These are phyloP conservation scores for Obelidium mucronatum DNA, from an alignment of 192 early-diverging fungal species.

Conservation along the genomic window DNA sequence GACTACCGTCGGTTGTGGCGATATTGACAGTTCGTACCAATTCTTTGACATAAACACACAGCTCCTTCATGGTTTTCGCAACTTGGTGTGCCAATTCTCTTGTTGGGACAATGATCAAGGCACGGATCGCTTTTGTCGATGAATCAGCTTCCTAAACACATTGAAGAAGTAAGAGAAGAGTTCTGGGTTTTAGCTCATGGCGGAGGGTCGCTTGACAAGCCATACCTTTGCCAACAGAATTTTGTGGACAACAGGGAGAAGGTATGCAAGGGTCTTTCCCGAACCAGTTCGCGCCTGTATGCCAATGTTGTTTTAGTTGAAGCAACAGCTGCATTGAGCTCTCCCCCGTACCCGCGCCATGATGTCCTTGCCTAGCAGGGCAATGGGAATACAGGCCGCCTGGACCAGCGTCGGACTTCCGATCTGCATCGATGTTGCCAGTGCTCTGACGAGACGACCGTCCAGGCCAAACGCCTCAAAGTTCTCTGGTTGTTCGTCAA, in stretches of 20 bases:
- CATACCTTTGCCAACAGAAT: constrained; percentile 75
- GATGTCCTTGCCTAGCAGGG: constrained; percentile 91
- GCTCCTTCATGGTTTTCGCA: constrained; percentile 71
- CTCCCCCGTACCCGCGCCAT: constrained; percentile 65
- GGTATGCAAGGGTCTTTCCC: constrained; percentile 97
- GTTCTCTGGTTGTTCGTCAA: background rate
- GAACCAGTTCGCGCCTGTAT: constrained; percentile 84
- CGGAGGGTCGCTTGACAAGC: too few relatives aligned
- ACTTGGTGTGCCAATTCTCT: constrained; percentile 97
- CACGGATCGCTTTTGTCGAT: constrained; percentile 57
- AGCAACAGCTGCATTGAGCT: background rate
- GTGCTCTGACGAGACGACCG: constrained; percentile 83
- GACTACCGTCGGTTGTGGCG: constrained; percentile 49
- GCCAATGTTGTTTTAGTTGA: background rate
- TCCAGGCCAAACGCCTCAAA: constrained; percentile 78
- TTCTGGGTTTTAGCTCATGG: background rate
- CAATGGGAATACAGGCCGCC: constrained; percentile 86
- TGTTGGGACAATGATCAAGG: constrained; percentile 91
- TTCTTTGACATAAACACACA: constrained; percentile 77
- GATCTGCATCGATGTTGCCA: constrained; percentile 80
- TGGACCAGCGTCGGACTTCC: constrained; percentile 90
- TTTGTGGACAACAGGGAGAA: constrained; percentile 90
- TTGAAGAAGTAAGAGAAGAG: background rate
- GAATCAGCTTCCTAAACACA: constrained; percentile 13
- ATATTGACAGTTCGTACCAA: constrained; percentile 72